Conservation (phyloP, 192 early-diverging fungal genomes). For the Coemansia furcata region DNA sequence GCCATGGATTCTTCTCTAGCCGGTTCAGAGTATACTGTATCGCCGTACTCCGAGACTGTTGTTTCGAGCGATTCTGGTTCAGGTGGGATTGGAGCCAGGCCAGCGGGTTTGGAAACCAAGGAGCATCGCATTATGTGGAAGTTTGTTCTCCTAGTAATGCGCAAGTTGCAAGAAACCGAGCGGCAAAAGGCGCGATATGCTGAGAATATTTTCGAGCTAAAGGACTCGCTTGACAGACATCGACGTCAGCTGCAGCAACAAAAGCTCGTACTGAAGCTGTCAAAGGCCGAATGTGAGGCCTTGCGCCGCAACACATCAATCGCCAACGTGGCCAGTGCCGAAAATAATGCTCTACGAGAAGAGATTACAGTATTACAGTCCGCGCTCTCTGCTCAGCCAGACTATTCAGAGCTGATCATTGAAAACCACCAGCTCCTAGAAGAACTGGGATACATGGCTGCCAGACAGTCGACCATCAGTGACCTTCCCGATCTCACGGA, state of each 20-base stretch:
- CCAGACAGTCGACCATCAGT: neutral
- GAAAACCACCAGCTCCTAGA: constrained; percentile 47
- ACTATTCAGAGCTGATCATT: constrained; percentile 37
- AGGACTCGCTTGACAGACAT: constrained; percentile 35
- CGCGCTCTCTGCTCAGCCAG: constrained; percentile 39
- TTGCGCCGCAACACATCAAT: constrained; percentile 27
- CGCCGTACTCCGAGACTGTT: neutral
- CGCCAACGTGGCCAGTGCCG: constrained; percentile 26
- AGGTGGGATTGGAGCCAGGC: neutral
- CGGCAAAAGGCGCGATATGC: constrained; percentile 54
- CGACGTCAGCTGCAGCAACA: constrained; percentile 44
- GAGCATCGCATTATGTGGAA: constrained; percentile 46
- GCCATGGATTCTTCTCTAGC: neutral
- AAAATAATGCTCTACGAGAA: constrained; percentile 42
- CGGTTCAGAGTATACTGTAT: neutral
- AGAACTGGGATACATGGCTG: constrained; percentile 18
- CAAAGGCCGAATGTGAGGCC: constrained; percentile 24
- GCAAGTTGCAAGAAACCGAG: constrained; percentile 51
- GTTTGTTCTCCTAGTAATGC: constrained; percentile 52
- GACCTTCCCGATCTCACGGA: constrained; percentile 16
- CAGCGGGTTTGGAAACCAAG: constrained; percentile 3
- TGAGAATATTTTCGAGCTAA: constrained; percentile 51
- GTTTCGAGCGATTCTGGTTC: neutral
- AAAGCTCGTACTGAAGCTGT: constrained; percentile 42
- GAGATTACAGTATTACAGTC: constrained; percentile 40